Base-by-base conservation (phyloP, 805 yeast genomes). In the Priceomyces fermenticarens region DNA sequence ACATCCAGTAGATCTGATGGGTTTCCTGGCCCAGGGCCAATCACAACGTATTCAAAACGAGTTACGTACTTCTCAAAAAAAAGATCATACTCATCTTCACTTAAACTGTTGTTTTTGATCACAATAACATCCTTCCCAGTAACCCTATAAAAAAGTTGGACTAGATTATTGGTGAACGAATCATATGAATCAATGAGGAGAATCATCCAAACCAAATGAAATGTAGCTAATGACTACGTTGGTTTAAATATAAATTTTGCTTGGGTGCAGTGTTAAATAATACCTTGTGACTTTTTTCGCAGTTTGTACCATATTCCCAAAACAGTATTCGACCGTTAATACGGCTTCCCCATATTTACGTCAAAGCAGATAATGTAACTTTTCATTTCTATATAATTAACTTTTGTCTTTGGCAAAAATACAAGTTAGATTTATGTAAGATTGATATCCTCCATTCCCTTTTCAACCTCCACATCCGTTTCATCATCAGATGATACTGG, bases 21-120 rank as follows among this genome's bases (percentile, higher is more conserved):
- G 51, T 86, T 80, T 0, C 99, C 99, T 0, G 99, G 99, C 0
- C 99, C 99, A 0, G 99, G 99, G 0, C 99, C 99, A 7, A 93
- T 73, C 0, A 93, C 80, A 2, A 93, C 70, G 27, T 88, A 88
- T 43, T 85, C 88, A 49, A 88, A 81, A 6, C 67, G 54, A 0
- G 72, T 67, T 13, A 87, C 54, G 43, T 74, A 70, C 1, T 53
- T 43, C 4, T 51, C 49, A 36, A 85, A 65, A 26, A 68, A 70
- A 0, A 48, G 37, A 3, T 58, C 55, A 43, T 58, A 67, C 6
- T 60, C 56, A 15, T 45, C 49, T 14, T 61, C 55, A 9, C 51
- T 30, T 40, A 76, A 65, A 0, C 82, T 63, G 54, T 85, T 88
- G 57, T 83, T 81, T 53, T 81, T 85, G 27, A 83, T 77, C 3